Base-by-base conservation (phyloP, 495 filamentous ascomycete genomes). In the Pseudotulostoma volvatum region DNA sequence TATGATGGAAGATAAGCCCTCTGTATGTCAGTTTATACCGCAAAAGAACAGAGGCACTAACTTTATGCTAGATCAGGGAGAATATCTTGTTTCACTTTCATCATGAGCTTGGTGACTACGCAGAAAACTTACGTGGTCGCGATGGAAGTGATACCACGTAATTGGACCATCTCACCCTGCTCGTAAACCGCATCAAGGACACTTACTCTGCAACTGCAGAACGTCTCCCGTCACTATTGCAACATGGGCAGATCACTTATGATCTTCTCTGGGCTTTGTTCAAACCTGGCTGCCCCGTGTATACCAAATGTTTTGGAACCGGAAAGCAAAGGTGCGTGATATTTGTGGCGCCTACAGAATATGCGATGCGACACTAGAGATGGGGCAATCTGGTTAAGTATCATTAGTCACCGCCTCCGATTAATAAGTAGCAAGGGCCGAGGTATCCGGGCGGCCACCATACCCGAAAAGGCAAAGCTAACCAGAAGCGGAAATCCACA, bases 271-370 rank as follows among this genome's bases (percentile, higher is more conserved):
- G 37, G 52, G 42, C 42, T 19, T 49, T 56, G 25, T 53, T 55
- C 40, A 53, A 45, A 31, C 52, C 48, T 42, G 35, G 48, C 32
- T 45, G 23, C 15, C 18, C 40, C 20, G 40, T 51, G 38, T 55
- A 51, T 42, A 51, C 47, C 30, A 64, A 44, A 20, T 67, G 55
- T 38, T 41, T 54, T 31, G 57, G 66, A 23, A 61, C 60, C 19
- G 47, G 56, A 33, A 50, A 67, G 41, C 53, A 56, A 13, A 41
- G 47, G 42, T 15, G 71, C 65, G 52, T 86, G 84, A 52, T 85
- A 90, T 34, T 74, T 48, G 46, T 81, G 60, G 36, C 78, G n/a
- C n/a, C n/a, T n/a, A n/a, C n/a, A n/a, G n/a, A n/a, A n/a, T n/a
- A n/a, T n/a, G n/a, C n/a, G n/a, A n/a, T n/a, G n/a, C n/a, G n/a